A percentile compares a stretch with the other conserved stretches of the same genome.
Evolutionary conservation across 106 monocot genomes (phyloP).

Genomic region (Triglochin maritima): DNA sequence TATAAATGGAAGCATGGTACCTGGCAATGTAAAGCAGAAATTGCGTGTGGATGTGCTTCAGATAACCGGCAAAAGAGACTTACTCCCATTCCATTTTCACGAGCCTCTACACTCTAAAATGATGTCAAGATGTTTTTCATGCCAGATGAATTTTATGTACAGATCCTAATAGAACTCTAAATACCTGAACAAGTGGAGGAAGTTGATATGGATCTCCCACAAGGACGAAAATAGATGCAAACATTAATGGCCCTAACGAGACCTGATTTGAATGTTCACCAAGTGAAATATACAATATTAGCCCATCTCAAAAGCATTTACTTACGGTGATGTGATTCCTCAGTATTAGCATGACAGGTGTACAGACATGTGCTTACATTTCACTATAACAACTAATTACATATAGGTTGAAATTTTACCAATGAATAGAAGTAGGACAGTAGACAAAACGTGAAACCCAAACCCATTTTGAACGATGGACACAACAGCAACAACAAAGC

Average conservation of each 20-base stretch:
- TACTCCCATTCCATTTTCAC: conserved; percentile 81
- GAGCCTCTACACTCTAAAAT: conserved; percentile 74
- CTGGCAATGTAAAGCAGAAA: conserved; percentile 86
- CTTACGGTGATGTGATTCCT: too few relatives aligned
- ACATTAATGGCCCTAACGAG: conserved; percentile 92
- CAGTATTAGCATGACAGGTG: background rate
- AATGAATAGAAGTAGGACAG: too few relatives aligned
- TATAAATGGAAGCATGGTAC: conserved; percentile 26
- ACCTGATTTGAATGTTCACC: conserved; percentile 30
- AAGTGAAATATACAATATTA: background rate
- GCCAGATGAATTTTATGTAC: too few relatives aligned
- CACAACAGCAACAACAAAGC: too few relatives aligned
- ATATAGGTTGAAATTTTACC: too few relatives aligned
- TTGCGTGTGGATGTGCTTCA: conserved; percentile 96
- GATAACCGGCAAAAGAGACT: conserved; percentile 95
- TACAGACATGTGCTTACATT: background rate
- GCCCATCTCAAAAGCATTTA: background rate
- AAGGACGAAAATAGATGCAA: conserved; percentile 89
- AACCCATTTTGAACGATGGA: too few relatives aligned
- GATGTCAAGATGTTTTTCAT: conserved; percentile 4
- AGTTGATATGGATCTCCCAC: conserved; percentile 99
- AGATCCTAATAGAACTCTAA: background rate
- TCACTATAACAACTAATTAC: background rate
- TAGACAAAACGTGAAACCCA: too few relatives aligned
- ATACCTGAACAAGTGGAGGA: conserved; percentile 91